Percentiles rank a stretch among this genome's conserved stretches.
phyloP scores from a whole-genome alignment of 768 basidiomycete species.

The Zangia roseola region DNA sequence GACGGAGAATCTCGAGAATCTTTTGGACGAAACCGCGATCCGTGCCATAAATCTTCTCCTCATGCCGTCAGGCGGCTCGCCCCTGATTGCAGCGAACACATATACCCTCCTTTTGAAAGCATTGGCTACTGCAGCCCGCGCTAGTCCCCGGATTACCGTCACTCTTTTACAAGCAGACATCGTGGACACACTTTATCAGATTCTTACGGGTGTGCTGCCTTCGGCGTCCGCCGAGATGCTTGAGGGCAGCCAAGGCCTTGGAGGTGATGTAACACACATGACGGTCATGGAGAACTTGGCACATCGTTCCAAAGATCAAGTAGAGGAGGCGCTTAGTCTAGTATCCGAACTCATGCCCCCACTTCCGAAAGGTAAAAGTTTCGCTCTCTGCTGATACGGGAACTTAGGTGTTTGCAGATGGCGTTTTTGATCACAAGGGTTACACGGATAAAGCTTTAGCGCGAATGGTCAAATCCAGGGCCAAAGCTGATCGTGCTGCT shows the following conservation, averaged over 20 bases:
- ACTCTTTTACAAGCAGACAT: slow-evolving; percentile 89
- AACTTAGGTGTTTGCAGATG: slow-evolving; percentile 52
- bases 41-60: slow-evolving; percentile 83
- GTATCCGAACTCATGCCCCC: slow-evolving; percentile 93
- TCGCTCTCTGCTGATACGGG: neutral
- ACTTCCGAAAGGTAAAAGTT: slow-evolving; percentile 72
- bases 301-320: slow-evolving; percentile 94
- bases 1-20: slow-evolving; percentile 80
- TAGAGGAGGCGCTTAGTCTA: slow-evolving; percentile 89
- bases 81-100: slow-evolving; percentile 81
- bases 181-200: slow-evolving; percentile 90
- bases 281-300: slow-evolving; percentile 97
- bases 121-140: slow-evolving; percentile 82
- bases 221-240: slow-evolving; percentile 54
- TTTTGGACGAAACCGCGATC: slow-evolving; percentile 79
- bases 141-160: slow-evolving; percentile 85
- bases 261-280: slow-evolving; percentile 92
- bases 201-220: slow-evolving; percentile 91
- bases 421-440: slow-evolving; percentile 89
- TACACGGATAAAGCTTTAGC: slow-evolving; percentile 86
- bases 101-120: slow-evolving; percentile 87
- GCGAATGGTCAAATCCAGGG: slow-evolving; percentile 76
- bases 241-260: slow-evolving; percentile 69
- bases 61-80: slow-evolving; percentile 82
- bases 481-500: slow-evolving; percentile 76